Evolutionary conservation across 352 stramenopile species (phyloP).

Genomic region (Phytophthora cactorum): DNA sequence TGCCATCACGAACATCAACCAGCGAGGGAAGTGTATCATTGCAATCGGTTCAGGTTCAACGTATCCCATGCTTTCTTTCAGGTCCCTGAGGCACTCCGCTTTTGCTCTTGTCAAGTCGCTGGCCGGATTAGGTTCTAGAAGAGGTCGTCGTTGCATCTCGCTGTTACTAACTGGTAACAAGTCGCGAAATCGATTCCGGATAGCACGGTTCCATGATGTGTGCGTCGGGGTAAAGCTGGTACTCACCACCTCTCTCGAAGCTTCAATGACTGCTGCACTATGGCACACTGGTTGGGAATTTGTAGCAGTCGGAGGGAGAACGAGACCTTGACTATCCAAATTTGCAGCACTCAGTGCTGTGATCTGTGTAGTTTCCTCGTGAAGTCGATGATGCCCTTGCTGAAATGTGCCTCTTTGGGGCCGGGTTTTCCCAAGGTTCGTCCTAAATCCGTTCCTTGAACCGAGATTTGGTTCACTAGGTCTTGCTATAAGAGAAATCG

Average conservation of each 20-base stretch:
- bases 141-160: neutral
- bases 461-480: neutral
- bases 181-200: neutral
- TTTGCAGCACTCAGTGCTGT: neutral
- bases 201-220: neutral
- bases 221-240: neutral
- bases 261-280: too few species aligned
- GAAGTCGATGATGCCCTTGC: neutral
- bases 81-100: constrained; percentile 23
- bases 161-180: neutral
- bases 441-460: neutral
- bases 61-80: constrained; percentile 42
- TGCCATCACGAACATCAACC: constrained; percentile 7
- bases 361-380: neutral
- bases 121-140: neutral
- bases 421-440: too few species aligned
- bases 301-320: neutral
- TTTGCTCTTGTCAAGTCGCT: constrained; percentile 16
- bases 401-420: neutral
- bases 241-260: neutral
- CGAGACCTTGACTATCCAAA: neutral
- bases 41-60: constrained; percentile 28
- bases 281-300: neutral
- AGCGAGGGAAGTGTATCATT: constrained; percentile 13
- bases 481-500: neutral